Conservation (phyloP, 176 grass and related monocot genomes). For the Bothriochloa decipiens region DNA sequence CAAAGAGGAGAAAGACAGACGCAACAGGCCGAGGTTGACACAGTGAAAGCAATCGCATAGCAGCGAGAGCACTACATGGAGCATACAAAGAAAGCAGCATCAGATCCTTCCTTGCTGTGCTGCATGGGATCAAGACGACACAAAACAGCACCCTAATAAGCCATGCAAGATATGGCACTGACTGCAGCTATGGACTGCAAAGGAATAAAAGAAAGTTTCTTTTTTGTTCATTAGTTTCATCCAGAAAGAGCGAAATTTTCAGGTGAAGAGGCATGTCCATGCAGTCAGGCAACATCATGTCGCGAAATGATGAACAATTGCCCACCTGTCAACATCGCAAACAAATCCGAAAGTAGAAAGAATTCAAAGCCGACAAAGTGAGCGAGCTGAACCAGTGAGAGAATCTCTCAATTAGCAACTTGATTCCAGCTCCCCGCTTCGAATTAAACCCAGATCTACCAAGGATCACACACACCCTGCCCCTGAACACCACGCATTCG, state of each 20-base stretch:
- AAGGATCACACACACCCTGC: background rate
- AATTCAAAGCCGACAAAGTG: background rate
- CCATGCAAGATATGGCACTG: background rate
- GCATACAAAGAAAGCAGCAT: slow-evolving; percentile 30
- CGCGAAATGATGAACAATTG: background rate
- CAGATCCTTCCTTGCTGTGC: slow-evolving; percentile 28
- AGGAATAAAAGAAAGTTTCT: background rate
- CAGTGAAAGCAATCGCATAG: slow-evolving; percentile 29
- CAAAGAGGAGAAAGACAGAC: slow-evolving; percentile 22
- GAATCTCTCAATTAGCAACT: background rate
- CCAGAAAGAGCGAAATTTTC: slow-evolving; percentile 6
- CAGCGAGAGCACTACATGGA: background rate
- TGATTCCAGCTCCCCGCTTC: background rate
- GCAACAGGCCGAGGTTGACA: slow-evolving; percentile 38
- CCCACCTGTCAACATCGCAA: background rate
- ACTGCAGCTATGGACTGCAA: slow-evolving; percentile 3
- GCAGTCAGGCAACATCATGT: background rate
- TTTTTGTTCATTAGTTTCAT: background rate
- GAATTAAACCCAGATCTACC: slow-evolving; percentile 43
- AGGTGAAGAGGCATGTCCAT: background rate
- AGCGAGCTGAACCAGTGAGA: background rate
- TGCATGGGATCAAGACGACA: slow-evolving; percentile 43
- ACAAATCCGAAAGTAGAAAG: slow-evolving; percentile 7
- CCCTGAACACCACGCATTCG: slow-evolving; percentile 8
- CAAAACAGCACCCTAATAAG: slow-evolving; percentile 6